Evolutionary conservation across 75 land plant species (phyloP), one percentile per base, ranked within the genome.

Genomic region (Pinus albicaulis): DNA sequence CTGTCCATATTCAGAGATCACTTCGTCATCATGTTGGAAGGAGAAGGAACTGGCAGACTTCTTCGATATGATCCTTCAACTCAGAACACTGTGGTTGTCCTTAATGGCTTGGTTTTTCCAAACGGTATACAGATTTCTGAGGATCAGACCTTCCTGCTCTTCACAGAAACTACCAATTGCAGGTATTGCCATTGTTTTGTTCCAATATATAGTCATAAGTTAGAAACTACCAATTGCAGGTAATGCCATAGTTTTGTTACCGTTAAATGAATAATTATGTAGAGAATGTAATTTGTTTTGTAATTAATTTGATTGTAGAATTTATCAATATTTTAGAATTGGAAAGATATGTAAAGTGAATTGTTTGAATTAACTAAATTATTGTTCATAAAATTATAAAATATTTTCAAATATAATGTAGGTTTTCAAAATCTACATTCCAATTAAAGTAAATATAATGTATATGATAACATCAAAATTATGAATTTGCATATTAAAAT

Each of bases 121-220:
- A 92, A 92, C 86, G 95, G 95, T 52, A 88, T 92, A 3, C 92
- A 89, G 34, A 77, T 92, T 0, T 89, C 91, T 7, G 74, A 60
- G 16, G 95, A 90, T 71, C 84, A 89, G 57, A 74, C 77, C 16
- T 90, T 86, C 74, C 86, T 92, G 17, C 84, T 92, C 25, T 83
- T 87, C 77, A 87, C 92, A 38, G 95, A 92, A 75, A 91, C 93
- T 41, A 86, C 91, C 19, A 91, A 86, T 70, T 89, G 91, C 88
- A 91, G 90, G 90, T 78, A 82, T 28, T 26, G 48, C n/a, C 63
- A n/a, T 60, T 8, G 1, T 23, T 20, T n/a, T n/a, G 24, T 12
- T 60, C 8, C 48, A 7, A 44, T 44, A 44, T 7, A 44, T 44
- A 8, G 7, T 44, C 48, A 44, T 44, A 44, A 5, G 48, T 44